Evolutionary conservation across 768 basidiomycete genomes (phyloP).

Genomic region (Boletus tylopilopsis): DNA sequence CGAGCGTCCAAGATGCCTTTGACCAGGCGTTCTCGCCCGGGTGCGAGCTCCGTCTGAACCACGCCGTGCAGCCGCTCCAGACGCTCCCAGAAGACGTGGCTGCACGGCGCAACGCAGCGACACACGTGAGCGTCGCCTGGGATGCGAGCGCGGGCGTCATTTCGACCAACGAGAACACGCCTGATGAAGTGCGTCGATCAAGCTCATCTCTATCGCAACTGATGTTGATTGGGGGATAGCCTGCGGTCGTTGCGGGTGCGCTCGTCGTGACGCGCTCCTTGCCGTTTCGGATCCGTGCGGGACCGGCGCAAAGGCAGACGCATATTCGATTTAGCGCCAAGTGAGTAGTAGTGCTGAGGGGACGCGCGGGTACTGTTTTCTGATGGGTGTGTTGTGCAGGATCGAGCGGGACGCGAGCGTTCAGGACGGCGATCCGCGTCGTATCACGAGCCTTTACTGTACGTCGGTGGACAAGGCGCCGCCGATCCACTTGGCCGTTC

Average conservation of each 20-base stretch:
- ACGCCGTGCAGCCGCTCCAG: slow-evolving; percentile 20
- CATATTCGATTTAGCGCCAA: slow-evolving; percentile 38
- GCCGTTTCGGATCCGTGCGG: slow-evolving; percentile 39
- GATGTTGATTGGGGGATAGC: slow-evolving; percentile 21
- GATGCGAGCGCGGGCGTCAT: slow-evolving; percentile 26
- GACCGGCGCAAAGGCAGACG: slow-evolving; percentile 33
- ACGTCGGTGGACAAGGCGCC: slow-evolving; percentile 30
- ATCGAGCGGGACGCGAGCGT: slow-evolving; percentile 22
- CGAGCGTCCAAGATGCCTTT: slow-evolving; percentile 17
- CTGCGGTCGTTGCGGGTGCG: slow-evolving; percentile 37
- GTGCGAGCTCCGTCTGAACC: slow-evolving; percentile 34
- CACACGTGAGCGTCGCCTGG: slow-evolving; percentile 32
- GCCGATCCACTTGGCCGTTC: slow-evolving; percentile 30
- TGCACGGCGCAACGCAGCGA: slow-evolving; percentile 16
- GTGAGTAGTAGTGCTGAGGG: slow-evolving; percentile 28
- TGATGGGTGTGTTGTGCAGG: slow-evolving; percentile 11
- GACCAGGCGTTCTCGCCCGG: slow-evolving; percentile 30
- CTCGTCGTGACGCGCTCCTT: slow-evolving; percentile 38
- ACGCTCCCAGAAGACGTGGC: slow-evolving; percentile 28
- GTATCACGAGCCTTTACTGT: slow-evolving; percentile 35
- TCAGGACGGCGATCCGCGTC: slow-evolving; percentile 18
- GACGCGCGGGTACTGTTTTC: background rate
- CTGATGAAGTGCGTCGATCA: slow-evolving; percentile 24
- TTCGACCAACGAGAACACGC: slow-evolving; percentile 25
- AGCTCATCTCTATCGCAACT: no score